Conservation (phyloP, 1,284 basidiomycete genomes). For the Cutaneotrichosporon sp. region DNA sequence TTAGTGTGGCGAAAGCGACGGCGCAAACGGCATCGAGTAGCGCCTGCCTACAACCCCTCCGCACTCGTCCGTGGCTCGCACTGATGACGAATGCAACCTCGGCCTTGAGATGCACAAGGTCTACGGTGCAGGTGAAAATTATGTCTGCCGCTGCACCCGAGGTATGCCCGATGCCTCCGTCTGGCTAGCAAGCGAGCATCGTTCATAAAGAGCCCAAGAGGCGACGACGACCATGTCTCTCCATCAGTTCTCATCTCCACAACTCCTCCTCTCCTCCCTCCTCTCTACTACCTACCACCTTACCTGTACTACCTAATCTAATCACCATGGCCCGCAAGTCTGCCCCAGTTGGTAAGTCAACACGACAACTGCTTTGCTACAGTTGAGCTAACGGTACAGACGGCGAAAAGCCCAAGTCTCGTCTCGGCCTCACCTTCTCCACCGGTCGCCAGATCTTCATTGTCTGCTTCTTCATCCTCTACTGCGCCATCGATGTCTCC, state of each 20-base stretch:
- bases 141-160: no score
- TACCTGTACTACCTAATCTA: neutral
- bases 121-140: no score
- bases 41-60: no score
- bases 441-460: conserved; percentile 35
- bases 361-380: neutral
- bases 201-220: no score
- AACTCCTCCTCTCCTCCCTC: neutral
- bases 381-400: neutral
- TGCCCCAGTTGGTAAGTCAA: neutral
- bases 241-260: neutral
- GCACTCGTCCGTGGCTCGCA: no score
- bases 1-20: no score
- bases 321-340: conserved; percentile 3
- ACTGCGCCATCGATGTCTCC: conserved; percentile 52
- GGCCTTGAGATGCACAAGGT: no score
- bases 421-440: conserved; percentile 17
- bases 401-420: neutral
- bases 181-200: no score
- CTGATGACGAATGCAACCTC: no score
- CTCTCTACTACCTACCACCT: neutral
- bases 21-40: no score
- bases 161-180: no score
- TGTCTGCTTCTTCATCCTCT: conserved; percentile 56
- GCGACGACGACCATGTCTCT: no score